A percentile compares a stretch with the other conserved stretches of the same genome.
Conservation (phyloP, 331 rosid genomes). For the Phaseolus coccineus region DNA sequence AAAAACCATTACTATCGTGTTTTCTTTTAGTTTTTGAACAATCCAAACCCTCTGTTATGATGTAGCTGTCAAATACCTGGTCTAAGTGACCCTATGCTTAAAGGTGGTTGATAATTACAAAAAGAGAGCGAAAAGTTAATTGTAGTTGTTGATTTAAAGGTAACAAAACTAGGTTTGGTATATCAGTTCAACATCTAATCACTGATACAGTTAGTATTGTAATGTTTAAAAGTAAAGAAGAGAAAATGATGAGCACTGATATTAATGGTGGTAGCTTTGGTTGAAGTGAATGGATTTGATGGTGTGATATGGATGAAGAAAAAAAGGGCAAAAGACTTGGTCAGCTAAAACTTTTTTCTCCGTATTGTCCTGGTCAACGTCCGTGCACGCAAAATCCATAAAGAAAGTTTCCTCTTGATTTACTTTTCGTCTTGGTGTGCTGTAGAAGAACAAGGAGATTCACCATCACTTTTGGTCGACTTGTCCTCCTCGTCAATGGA, state of each 20-base stretch:
- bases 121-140: not conserved
- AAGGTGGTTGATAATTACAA: not conserved
- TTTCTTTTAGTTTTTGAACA: too few species aligned
- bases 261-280: not conserved
- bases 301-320: not conserved
- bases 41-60: not conserved
- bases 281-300: not conserved
- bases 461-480: constrained; percentile 14
- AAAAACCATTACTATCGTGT: too few species aligned
- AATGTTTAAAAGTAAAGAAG: too few species aligned
- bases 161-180: not conserved
- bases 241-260: too few species aligned
- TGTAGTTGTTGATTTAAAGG: not conserved
- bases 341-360: constrained; percentile 1
- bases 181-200: not conserved
- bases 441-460: not conserved
- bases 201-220: not conserved
- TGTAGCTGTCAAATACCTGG: not conserved
- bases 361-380: constrained; percentile 47
- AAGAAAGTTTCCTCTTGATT: constrained; percentile 14
- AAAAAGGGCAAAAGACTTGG: constrained; percentile 13
- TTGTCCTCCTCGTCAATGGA: not conserved
- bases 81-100: not conserved
- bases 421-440: constrained; percentile 27
- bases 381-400: constrained; percentile 38